phyloP scores from a whole-genome alignment of 768 basidiomycete genomes.

The Mycena rosella region DNA sequence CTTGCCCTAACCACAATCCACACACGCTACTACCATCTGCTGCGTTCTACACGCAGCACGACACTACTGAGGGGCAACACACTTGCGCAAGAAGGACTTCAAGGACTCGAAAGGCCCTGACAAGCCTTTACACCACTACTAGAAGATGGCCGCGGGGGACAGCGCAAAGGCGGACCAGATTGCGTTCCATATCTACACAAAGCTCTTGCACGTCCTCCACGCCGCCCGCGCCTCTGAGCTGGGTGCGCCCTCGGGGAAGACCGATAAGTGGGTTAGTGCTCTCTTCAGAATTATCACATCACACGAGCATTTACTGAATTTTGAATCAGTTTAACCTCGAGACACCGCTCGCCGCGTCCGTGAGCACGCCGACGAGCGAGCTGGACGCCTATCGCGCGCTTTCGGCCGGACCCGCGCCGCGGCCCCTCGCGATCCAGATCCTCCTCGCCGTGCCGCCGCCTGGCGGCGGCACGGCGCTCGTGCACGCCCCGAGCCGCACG shows the following conservation, averaged over 20 bases:
- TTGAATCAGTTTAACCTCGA: conserved; percentile 82
- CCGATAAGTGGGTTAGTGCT: conserved; percentile 85
- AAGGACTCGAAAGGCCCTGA: not conserved
- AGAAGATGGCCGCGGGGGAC: conserved; percentile 40
- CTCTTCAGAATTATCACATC: not conserved
- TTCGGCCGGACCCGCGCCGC: conserved; percentile 49
- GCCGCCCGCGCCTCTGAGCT: conserved; percentile 68
- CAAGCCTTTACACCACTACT: not conserved
- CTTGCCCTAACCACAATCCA: not conserved
- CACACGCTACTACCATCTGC: not conserved
- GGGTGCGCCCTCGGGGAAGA: conserved; percentile 48
- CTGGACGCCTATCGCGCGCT: conserved; percentile 72
- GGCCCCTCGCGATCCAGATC: conserved; percentile 72
- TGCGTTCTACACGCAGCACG: too few relatives aligned
- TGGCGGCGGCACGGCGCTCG: conserved; percentile 77
- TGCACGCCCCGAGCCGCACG: conserved; percentile 72
- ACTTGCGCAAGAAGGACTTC: not conserved
- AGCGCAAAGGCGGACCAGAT: conserved; percentile 86
- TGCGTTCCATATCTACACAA: conserved; percentile 85
- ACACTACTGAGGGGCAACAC: too few relatives aligned
- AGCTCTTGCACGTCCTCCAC: conserved; percentile 82
- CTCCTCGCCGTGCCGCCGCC: conserved; percentile 79
- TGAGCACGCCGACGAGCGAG: conserved; percentile 69
- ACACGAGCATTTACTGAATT: not conserved
- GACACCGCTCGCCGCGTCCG: conserved; percentile 73